Conservation (phyloP, 805 yeast species). For the Clavispora phyllophila region DNA sequence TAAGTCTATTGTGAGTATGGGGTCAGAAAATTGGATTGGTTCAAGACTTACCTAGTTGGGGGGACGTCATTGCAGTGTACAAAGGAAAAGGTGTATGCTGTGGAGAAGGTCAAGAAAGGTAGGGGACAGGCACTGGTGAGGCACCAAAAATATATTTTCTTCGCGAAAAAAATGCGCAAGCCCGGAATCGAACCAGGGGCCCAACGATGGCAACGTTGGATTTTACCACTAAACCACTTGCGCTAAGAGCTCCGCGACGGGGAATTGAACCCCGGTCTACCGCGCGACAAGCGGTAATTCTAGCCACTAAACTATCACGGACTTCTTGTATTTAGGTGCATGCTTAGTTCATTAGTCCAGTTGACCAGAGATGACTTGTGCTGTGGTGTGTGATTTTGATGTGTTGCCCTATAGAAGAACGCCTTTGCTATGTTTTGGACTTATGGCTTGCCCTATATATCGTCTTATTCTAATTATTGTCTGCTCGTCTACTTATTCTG, state of each 20-base stretch:
- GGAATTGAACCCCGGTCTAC: constrained; percentile 23
- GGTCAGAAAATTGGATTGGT: not conserved
- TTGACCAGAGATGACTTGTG: too few species aligned
- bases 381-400: too few species aligned
- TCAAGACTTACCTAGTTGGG: not conserved
- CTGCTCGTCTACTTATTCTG: too few species aligned
- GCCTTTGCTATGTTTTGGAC: too few species aligned
- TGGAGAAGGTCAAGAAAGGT: not conserved
- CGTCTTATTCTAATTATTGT: too few species aligned
- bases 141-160: too few species aligned
- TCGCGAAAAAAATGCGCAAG: constrained; percentile 16
- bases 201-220: constrained; percentile 19
- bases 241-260: constrained; percentile 19
- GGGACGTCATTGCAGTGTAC: not conserved
- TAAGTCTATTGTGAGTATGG: not conserved
- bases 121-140: too few species aligned
- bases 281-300: constrained; percentile 23
- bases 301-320: constrained; percentile 23
- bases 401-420: too few species aligned
- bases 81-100: not conserved
- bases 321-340: constrained; percentile 1
- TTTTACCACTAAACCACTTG: constrained; percentile 19
- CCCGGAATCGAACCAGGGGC: constrained; percentile 22
- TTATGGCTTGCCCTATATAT: too few species aligned
- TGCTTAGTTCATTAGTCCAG: too few species aligned